Base-by-base conservation (phyloP, 2,329 filamentous ascomycete genomes). In the Colletotrichum nymphaeae region DNA sequence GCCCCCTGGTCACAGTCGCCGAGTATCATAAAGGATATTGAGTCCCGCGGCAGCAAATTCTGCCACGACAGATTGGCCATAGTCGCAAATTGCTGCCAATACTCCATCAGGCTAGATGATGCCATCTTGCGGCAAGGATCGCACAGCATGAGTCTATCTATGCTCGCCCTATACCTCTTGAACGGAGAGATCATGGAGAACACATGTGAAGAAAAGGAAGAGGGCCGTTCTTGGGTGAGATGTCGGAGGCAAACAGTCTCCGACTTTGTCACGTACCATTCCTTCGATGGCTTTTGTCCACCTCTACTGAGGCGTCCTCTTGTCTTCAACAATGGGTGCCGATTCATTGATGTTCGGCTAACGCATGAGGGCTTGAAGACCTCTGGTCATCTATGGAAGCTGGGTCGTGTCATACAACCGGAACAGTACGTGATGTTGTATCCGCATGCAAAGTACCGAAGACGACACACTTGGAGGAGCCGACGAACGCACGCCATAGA, bases 1-100 rank as follows among this genome's bases (percentile, higher is more conserved):
- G n/a, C 60, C 4, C 60, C 19, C 6, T 63, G 42, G 26, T 63
- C 60, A n/a, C 28, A 58, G 8, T 59, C 64, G 24, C 35, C 64
- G 24, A 58, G 24, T 3, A 66, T 58, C 52, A 66, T 57, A 3
- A 58, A 26, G 16, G 14, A 66, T 7, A 57, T 59, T 5, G 53
- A 67, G 55, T 22, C 26, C 6, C 35, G 37, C 37, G 53, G 24
- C 11, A 57, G 26, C 55, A 57, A 49, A 19, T 57, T 26, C 37
- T 32, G 35, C 16, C 30, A 19, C 19, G 64, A 67, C 22, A 42
- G 64, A 19, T 55, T 67, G 16, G 64, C 64, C 4, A 67, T 59
- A 19, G 26, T 49, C 9, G 55, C 64, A 14, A 67, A 67, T 30
- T 67, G 64, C 64, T 67, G 64, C 55, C 28, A 49, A 5, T 67